Conservation (phyloP, 441 rosid genomes). For the Sinapis alba region DNA sequence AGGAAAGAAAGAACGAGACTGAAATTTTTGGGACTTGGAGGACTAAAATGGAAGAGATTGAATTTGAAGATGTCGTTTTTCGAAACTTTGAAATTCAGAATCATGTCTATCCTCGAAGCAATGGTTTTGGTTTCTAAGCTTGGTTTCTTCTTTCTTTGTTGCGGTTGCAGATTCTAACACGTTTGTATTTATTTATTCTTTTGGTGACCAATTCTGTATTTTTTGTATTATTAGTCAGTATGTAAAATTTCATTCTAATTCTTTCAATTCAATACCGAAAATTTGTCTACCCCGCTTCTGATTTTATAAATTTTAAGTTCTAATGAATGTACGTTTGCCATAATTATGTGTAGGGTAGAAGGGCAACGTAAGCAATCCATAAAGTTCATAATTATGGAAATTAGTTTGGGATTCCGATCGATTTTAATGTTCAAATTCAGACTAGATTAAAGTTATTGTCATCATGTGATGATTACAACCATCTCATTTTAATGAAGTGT, state of each 20-base stretch:
- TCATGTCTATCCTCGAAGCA: constrained; percentile 38
- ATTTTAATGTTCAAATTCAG: neutral
- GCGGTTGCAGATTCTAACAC: constrained; percentile 37
- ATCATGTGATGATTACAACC: neutral
- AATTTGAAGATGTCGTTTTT: constrained; percentile 39
- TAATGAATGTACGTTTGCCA: neutral
- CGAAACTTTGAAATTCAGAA: constrained; percentile 20
- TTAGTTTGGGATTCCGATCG: neutral
- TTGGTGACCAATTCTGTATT: constrained; percentile 4
- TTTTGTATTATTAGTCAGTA: neutral
- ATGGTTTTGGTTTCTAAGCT: constrained; percentile 39
- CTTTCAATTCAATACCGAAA: constrained; percentile 2
- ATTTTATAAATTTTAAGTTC: neutral
- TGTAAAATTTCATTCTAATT: constrained; percentile 13
- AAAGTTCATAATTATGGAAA: neutral
- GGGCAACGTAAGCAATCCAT: neutral
- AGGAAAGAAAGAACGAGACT: constrained; percentile 36
- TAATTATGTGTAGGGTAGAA: neutral
- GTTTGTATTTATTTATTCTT: neutral
- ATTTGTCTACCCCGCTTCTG: neutral
- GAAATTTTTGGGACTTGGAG: constrained; percentile 29
- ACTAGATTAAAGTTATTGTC: neutral
- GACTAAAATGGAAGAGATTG: constrained; percentile 40
- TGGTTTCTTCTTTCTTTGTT: constrained; percentile 39
- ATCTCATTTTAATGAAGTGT: neutral